Evolutionary conservation across 1,139 yeast species (phyloP), one percentile per base, ranked within the genome.

Genomic region (Groenewaldozyma sp.): DNA sequence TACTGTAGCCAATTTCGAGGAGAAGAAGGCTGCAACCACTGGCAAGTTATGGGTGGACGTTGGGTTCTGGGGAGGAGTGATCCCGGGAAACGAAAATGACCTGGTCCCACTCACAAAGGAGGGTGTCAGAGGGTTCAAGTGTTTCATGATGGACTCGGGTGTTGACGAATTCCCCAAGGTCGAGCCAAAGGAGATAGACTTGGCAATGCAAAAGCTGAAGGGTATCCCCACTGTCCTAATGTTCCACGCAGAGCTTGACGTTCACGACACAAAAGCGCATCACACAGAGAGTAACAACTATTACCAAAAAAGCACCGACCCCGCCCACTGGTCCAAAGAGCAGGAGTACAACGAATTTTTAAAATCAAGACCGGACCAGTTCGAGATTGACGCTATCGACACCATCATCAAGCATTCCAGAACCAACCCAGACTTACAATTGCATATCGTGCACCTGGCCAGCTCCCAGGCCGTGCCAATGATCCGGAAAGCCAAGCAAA

Each of bases 51-150:
- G 94, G 94, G 93, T 83, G 28, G 95, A 88, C 55, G 87, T 83
- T 10, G 96, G 87, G 0, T 87, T 88, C 59, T 88, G 96, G 96
- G 97, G 96, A 40, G 97, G 96, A 0, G 65, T 87, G 47, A 73
- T 88, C 28, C 97, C 96, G 3, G 72, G 70, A 43, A 88, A 88
- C 59, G 58, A 50, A 16, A 64, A 71, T 10, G 78, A 83, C 49
- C 67, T 87, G 48, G 66, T 72, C 19, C 94, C 95, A 0, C 69
- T 88, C 50, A 78, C 86, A 44, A 62, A 75, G 42, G 79, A 83
- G 54, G 96, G 96, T 34, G 95, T 87, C 2, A 70, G 95, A 40
- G 96, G 96, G 0, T 87, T 87, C 65, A 87, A 87, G 58, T 91
- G 94, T 27, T 88, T 88, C 53, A 64, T 87, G 65, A 84, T 87